Conservation (phyloP, 345 rosid species). For the Hypericum androsaemum region DNA sequence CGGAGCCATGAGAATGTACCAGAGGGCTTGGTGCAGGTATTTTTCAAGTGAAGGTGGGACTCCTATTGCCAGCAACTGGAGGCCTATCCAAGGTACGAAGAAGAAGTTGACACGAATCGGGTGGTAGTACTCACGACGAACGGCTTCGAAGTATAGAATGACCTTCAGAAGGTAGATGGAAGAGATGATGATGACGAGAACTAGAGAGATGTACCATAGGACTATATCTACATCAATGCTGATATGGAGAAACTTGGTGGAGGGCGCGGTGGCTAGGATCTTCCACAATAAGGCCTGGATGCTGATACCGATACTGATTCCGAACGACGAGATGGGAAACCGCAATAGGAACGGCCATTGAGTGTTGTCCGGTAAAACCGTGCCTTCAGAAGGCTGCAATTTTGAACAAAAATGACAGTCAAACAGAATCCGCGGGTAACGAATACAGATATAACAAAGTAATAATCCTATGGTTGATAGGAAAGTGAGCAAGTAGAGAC, state of each 20-base stretch:
- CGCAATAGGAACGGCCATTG: constrained; percentile 87
- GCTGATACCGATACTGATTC: constrained; percentile 84
- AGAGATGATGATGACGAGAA: constrained; percentile 38
- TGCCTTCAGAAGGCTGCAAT: constrained; percentile 55
- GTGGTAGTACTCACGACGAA: constrained; percentile 75
- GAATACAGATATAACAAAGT: background rate
- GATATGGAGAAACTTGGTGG: constrained; percentile 65
- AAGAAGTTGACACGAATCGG: constrained; percentile 87
- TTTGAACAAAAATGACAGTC: constrained; percentile 1
- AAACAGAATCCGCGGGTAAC: too few species aligned
- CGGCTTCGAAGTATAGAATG: constrained; percentile 68
- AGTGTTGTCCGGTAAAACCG: constrained; percentile 64
- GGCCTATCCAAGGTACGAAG: constrained; percentile 81
- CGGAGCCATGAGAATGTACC: constrained; percentile 86
- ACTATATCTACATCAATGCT: constrained; percentile 30
- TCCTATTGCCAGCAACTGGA: constrained; percentile 67
- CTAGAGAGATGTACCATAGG: constrained; percentile 61
- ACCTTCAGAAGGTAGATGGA: constrained; percentile 52
- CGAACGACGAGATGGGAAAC: constrained; percentile 62
- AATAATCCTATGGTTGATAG: too few species aligned
- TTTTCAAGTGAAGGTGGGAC: constrained; percentile 44
- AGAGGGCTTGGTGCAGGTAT: constrained; percentile 35
- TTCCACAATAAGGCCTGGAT: constrained; percentile 95
- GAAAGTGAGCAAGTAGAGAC: background rate
- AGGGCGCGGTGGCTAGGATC: constrained; percentile 46